These are phyloP conservation scores for Starmerella sirachaensis DNA, from an alignment of 805 yeast species.

Conservation along the genomic window DNA sequence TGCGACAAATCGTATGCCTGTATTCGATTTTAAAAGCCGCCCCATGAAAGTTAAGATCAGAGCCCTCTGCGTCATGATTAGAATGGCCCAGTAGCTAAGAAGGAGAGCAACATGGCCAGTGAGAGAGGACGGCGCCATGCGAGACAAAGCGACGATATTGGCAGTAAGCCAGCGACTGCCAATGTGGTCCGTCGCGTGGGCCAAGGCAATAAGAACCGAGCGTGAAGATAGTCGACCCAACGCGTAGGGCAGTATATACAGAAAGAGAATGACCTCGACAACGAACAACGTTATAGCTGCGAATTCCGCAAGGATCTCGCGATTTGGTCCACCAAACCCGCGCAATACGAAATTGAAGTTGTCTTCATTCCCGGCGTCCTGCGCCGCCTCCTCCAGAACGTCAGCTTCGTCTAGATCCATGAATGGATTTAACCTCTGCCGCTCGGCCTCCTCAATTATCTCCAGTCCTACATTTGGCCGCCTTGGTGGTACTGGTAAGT, in stretches of 20 bases:
- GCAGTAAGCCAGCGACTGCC: too few species aligned
- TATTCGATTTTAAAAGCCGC: constrained; percentile 6
- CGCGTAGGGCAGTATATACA: constrained; percentile 1
- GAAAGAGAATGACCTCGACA: too few species aligned
- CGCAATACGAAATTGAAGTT: constrained; percentile 2
- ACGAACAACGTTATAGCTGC: background rate
- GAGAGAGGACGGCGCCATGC: constrained; percentile 1
- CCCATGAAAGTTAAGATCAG: constrained; percentile 8
- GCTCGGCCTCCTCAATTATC: too few species aligned
- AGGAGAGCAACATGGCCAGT: constrained; percentile 2
- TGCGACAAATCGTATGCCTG: constrained; percentile 9
- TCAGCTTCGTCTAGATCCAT: too few species aligned
- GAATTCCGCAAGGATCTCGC: constrained; percentile 1
- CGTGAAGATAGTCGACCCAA: too few species aligned
- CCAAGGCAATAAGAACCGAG: too few species aligned
- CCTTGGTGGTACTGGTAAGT: too few species aligned
- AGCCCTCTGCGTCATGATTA: constrained; percentile 2
- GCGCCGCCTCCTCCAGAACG: too few species aligned
- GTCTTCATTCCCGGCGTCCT: too few species aligned
- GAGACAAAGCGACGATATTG: background rate
- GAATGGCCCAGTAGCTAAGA: background rate
- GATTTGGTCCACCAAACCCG: constrained; percentile 4
- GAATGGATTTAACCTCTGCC: too few species aligned
- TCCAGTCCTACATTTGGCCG: too few species aligned
- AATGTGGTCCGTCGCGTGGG: too few species aligned